phyloP scores from a whole-genome alignment of 352 stramenopile species.

The Phytophthora tubulina region DNA sequence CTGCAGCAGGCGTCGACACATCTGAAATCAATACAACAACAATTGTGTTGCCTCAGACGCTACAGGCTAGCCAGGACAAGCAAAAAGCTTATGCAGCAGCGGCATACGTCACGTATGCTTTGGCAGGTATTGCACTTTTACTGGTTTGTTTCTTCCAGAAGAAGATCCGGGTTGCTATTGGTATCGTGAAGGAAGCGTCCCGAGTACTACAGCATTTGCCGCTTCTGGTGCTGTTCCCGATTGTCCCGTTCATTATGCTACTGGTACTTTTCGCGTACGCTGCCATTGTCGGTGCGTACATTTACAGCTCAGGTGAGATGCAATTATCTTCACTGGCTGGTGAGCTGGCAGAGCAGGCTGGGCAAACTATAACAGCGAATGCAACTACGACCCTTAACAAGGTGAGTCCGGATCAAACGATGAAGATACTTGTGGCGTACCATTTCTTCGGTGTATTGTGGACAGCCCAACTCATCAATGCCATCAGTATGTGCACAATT shows the following conservation, averaged over 20 bases:
- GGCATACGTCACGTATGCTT: conserved; percentile 71
- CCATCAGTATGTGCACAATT: conserved; percentile 95
- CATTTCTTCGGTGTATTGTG: conserved; percentile 97
- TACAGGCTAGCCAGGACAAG: conserved; percentile 66
- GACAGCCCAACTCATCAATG: conserved; percentile 96
- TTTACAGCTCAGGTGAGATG: conserved; percentile 72
- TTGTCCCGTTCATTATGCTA: conserved; percentile 71
- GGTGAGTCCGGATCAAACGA: conserved; percentile 63
- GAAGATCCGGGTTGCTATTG: conserved; percentile 78
- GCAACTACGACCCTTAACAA: conserved; percentile 47
- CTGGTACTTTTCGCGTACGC: conserved; percentile 75
- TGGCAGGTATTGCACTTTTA: conserved; percentile 70
- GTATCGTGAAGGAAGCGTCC: conserved; percentile 84
- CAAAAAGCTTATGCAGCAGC: conserved; percentile 67
- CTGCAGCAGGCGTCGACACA: conserved; percentile 51
- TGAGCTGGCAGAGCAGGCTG: conserved; percentile 16
- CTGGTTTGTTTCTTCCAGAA: conserved; percentile 89
- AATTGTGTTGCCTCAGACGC: conserved; percentile 60
- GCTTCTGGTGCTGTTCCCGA: conserved; percentile 72
- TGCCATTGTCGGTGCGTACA: conserved; percentile 66
- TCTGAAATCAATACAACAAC: conserved; percentile 14
- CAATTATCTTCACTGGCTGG: conserved; percentile 47
- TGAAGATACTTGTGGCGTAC: conserved; percentile 79
- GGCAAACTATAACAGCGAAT: conserved; percentile 16
- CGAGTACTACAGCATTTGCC: conserved; percentile 67